A percentile compares a stretch with the other conserved stretches of the same genome.
Evolutionary conservation across 2,329 filamentous ascomycete genomes (phyloP).

Genomic region (Stemphylium beticola): DNA sequence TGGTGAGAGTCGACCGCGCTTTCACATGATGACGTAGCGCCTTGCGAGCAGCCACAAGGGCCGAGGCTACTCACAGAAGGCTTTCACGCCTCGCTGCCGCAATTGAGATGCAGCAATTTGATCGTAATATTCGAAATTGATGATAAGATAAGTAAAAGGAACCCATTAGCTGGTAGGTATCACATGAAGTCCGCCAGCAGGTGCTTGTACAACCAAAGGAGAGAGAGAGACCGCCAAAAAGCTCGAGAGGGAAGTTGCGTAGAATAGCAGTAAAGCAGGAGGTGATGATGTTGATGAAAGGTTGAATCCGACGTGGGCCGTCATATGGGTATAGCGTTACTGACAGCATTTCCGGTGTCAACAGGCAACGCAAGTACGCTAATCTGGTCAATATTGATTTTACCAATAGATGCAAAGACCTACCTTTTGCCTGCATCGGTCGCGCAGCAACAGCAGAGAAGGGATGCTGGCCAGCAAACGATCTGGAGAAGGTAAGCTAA

Average conservation of each 20-base stretch:
- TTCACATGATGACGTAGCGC: slow-evolving; percentile 7
- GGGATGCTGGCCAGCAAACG: slow-evolving; percentile 61
- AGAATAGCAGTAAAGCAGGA: not conserved
- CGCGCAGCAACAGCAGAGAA: slow-evolving; percentile 63
- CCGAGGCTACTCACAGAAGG: not conserved
- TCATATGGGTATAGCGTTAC: slow-evolving; percentile 54
- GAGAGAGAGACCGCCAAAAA: not conserved
- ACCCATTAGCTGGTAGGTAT: slow-evolving; percentile 2
- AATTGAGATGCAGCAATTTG: too few species aligned
- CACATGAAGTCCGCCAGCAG: slow-evolving; percentile 3
- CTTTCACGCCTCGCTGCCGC: not conserved
- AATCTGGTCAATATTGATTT: slow-evolving; percentile 20
- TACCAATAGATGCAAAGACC: slow-evolving; percentile 21
- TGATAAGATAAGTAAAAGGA: slow-evolving; percentile 21
- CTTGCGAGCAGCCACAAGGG: not conserved
- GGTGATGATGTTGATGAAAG: not conserved
- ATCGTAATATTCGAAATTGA: not conserved
- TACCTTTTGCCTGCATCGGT: slow-evolving; percentile 62
- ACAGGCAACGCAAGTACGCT: slow-evolving; percentile 61
- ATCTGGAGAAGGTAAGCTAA: slow-evolving; percentile 45
- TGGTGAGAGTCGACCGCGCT: not conserved
- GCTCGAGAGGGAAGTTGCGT: not conserved
- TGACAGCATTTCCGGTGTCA: slow-evolving; percentile 59
- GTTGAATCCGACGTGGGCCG: slow-evolving; percentile 22
- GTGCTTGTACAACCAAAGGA: not conserved